phyloP scores from a whole-genome alignment of 140 eudicot genomes.

The Flaveria floridana region DNA sequence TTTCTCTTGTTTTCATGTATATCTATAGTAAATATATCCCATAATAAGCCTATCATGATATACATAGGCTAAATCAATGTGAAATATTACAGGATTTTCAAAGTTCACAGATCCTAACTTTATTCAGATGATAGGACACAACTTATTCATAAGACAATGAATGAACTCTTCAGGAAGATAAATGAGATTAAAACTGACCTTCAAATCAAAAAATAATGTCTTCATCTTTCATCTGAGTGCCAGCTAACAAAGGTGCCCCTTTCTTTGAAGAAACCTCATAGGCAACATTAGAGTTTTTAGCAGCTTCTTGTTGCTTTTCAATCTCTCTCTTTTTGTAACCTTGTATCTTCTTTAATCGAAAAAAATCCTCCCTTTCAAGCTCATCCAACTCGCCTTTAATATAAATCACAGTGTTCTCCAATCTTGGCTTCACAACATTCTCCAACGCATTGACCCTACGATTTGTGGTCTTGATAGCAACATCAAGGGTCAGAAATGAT shows the following conservation, averaged over 20 bases:
- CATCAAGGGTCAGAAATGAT: constrained; percentile 85
- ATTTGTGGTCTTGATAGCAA: constrained; percentile 81
- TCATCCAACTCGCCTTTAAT: constrained; percentile 87
- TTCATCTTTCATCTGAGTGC: constrained; percentile 54
- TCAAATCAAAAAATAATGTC: constrained; percentile 63
- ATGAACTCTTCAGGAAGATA: constrained; percentile 12
- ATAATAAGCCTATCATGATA: constrained; percentile 29
- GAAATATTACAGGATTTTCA: constrained; percentile 11
- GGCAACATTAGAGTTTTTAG: constrained; percentile 39
- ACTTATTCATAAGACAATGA: constrained; percentile 14
- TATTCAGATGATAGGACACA: constrained; percentile 17
- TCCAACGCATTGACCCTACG: constrained; percentile 88
- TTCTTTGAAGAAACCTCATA: constrained; percentile 51
- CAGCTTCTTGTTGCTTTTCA: constrained; percentile 53
- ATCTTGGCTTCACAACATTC: constrained; percentile 74
- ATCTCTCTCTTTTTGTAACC: constrained; percentile 78
- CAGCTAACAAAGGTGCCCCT: constrained; percentile 44
- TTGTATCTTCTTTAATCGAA: constrained; percentile 81
- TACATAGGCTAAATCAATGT: constrained; percentile 22
- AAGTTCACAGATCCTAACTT: constrained; percentile 15
- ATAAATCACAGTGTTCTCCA: constrained; percentile 72
- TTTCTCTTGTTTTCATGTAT: constrained; percentile 11
- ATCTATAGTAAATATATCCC: constrained; percentile 2
- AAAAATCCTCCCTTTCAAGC: constrained; percentile 85
- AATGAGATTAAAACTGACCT: constrained; percentile 32